These are phyloP conservation scores for Zoysia matrella DNA, from an alignment of 202 grass and related monocot species.

Conservation along the genomic window DNA sequence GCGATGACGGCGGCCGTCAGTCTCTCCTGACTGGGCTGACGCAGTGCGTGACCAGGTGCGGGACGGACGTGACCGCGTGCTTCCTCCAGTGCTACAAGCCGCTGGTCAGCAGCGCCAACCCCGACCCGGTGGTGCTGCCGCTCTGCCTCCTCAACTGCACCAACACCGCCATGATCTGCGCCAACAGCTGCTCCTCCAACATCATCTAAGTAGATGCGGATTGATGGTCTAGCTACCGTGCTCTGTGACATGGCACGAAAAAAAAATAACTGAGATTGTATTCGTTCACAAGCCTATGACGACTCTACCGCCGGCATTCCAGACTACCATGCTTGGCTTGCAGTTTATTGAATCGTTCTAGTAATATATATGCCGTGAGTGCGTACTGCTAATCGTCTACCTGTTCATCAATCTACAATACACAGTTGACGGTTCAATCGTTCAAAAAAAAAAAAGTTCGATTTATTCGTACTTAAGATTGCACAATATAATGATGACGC, in stretches of 20 bases:
- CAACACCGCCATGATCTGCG: conserved; percentile 34
- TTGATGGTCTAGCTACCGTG: background rate
- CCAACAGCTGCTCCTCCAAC: conserved; percentile 31
- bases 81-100: conserved; percentile 42
- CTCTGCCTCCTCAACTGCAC: conserved; percentile 51
- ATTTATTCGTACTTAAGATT: no score
- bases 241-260: background rate
- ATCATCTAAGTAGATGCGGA: background rate
- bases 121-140: conserved; percentile 20
- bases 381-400: background rate
- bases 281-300: background rate
- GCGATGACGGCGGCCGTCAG: background rate
- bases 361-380: background rate
- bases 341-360: background rate
- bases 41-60: conserved; percentile 40
- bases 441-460: no score
- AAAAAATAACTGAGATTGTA: background rate
- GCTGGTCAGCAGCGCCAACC: background rate
- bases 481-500: no score
- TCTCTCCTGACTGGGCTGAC: conserved; percentile 27
- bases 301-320: background rate
- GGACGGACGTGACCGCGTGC: conserved; percentile 9
- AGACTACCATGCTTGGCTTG: background rate
- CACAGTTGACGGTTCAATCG: background rate
- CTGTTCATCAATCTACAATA: background rate